Evolutionary conservation across 192 early-diverging fungal species (phyloP).

Genomic region (Coemansia sp.): DNA sequence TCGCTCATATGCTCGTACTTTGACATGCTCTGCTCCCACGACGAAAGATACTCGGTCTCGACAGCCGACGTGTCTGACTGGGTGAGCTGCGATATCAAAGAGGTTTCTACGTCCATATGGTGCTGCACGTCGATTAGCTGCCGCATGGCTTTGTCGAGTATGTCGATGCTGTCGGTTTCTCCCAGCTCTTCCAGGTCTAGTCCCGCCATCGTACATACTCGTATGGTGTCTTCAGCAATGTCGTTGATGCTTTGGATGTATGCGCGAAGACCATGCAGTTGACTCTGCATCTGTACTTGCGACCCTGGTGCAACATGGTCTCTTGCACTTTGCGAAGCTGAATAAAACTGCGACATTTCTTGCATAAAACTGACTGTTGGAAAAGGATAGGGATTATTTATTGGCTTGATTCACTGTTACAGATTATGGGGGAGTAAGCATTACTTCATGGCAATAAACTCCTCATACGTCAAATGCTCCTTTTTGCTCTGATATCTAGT

Average conservation of each 20-base stretch:
- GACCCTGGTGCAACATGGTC: constrained; percentile 2
- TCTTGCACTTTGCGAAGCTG: constrained; percentile 1
- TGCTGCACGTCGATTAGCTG: constrained; percentile 30
- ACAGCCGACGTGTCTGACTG: constrained; percentile 5
- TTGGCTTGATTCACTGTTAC: too few relatives aligned
- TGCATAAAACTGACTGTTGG: too few relatives aligned
- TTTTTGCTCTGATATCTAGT: constrained; percentile 86
- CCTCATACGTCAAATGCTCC: constrained; percentile 62
- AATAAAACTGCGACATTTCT: constrained; percentile 7
- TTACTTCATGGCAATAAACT: constrained; percentile 56
- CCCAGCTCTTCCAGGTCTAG: constrained; percentile 25
- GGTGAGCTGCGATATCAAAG: constrained; percentile 10
- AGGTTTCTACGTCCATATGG: constrained; percentile 17
- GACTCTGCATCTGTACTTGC: constrained; percentile 20
- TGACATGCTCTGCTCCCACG: constrained; percentile 3
- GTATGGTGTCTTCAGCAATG: constrained; percentile 21
- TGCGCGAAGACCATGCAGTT: constrained; percentile 6
- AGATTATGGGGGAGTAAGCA: too few relatives aligned
- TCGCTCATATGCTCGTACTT: constrained; percentile 19
- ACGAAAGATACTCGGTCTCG: constrained; percentile 10
- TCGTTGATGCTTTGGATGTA: constrained; percentile 14
- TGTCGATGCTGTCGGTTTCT: constrained; percentile 9
- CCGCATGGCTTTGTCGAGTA: constrained; percentile 26
- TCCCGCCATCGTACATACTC: constrained; percentile 21
- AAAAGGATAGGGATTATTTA: too few relatives aligned